phyloP scores from a whole-genome alignment of 1,284 basidiomycete species.

The Chondrostereum purpureum region DNA sequence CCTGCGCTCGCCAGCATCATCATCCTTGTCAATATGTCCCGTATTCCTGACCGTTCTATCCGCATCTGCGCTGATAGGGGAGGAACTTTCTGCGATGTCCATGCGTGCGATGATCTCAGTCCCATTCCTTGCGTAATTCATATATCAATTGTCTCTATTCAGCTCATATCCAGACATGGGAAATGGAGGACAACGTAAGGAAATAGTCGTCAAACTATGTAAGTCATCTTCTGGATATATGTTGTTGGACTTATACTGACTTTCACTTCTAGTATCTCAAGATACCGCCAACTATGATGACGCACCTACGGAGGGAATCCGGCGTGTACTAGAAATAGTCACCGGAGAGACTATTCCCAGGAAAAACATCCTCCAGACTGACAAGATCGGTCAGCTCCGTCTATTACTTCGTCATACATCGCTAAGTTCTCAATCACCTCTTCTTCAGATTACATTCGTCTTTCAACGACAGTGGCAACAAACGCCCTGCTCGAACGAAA shows the following conservation, averaged over 20 bases:
- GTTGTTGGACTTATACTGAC: not conserved
- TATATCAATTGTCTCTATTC: conserved; percentile 3
- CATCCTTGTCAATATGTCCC: too few species aligned
- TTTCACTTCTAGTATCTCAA: conserved; percentile 59
- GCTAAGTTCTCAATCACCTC: conserved; percentile 1
- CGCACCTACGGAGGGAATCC: conserved; percentile 91
- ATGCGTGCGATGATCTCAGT: conserved; percentile 65
- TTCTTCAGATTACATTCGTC: conserved; percentile 77
- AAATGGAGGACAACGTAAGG: conserved; percentile 52
- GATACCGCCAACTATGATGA: conserved; percentile 85
- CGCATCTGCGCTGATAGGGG: conserved; percentile 45
- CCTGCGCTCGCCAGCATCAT: not conserved
- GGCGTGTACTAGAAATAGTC: conserved; percentile 81
- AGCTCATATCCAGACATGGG: conserved; percentile 72
- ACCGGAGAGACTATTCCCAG: conserved; percentile 64
- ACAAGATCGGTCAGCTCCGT: conserved; percentile 65
- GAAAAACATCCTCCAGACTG: conserved; percentile 62
- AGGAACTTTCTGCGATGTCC: conserved; percentile 43
- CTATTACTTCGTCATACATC: conserved; percentile 2
- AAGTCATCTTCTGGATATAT: too few species aligned
- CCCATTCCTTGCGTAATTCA: too few species aligned
- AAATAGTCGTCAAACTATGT: conserved; percentile 79
- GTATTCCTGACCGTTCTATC: conserved; percentile 31
- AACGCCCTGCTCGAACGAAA: conserved; percentile 94
- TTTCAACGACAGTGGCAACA: conserved; percentile 94